Percentiles rank a stretch among this genome's conserved stretches.
Evolutionary conservation across 176 grass and related monocot species (phyloP).

Genomic region (Lolium multiflorum): DNA sequence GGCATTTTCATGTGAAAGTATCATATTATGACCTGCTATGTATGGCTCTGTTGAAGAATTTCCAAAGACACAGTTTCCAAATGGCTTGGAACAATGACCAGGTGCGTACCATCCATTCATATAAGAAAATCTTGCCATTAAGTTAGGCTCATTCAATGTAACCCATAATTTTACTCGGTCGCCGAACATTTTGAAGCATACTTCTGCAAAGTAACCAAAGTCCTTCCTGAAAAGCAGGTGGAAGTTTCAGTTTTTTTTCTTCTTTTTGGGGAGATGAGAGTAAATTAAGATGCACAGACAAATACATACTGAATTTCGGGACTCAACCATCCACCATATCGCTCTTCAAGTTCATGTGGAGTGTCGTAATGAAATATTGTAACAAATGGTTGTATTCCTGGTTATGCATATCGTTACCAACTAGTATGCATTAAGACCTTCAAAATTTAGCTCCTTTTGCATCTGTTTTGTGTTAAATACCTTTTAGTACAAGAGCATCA

Average conservation of each 20-base stretch:
- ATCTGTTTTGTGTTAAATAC: slow-evolving; percentile 24
- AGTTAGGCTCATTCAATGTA: slow-evolving; percentile 62
- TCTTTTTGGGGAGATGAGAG: background rate
- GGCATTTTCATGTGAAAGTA: slow-evolving; percentile 66
- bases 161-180: slow-evolving; percentile 68
- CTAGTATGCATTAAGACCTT: background rate
- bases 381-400: slow-evolving; percentile 78
- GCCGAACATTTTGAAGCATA: slow-evolving; percentile 66
- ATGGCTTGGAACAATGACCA: slow-evolving; percentile 56
- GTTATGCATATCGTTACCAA: background rate
- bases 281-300: background rate
- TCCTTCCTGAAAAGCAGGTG: slow-evolving; percentile 57
- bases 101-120: slow-evolving; percentile 50
- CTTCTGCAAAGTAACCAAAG: slow-evolving; percentile 55
- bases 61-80: slow-evolving; percentile 55
- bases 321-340: slow-evolving; percentile 72
- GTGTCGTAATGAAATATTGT: slow-evolving; percentile 72
- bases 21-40: slow-evolving; percentile 68
- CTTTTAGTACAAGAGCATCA: slow-evolving; percentile 42
- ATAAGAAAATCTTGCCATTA: slow-evolving; percentile 41
- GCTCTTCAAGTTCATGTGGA: slow-evolving; percentile 65
- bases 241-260: background rate
- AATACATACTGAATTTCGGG: slow-evolving; percentile 54
- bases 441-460: background rate
- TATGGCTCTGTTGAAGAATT: slow-evolving; percentile 80